These are phyloP conservation scores for Hansenula lynferdii DNA, from an alignment of 1,139 yeast genomes.

Conservation along the genomic window DNA sequence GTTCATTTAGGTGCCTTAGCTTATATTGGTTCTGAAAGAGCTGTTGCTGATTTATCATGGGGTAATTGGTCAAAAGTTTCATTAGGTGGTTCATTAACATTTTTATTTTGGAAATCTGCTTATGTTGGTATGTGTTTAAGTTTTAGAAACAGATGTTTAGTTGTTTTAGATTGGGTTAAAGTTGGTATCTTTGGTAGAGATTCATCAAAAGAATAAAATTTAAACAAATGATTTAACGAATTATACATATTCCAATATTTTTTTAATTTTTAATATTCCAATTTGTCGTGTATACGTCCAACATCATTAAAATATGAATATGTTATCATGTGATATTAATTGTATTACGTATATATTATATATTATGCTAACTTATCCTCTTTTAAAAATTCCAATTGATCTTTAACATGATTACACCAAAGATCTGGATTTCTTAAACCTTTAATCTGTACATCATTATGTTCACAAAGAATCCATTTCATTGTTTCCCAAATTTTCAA, in stretches of 20 bases:
- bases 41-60: slow-evolving; percentile 89
- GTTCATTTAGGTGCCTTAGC: slow-evolving; percentile 72
- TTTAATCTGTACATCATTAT: slow-evolving; percentile 20
- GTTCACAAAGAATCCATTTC: slow-evolving; percentile 21
- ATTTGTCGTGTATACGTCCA: too few species aligned
- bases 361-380: slow-evolving; percentile 4
- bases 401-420: slow-evolving; percentile 18
- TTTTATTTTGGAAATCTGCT: slow-evolving; percentile 92
- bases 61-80: slow-evolving; percentile 81
- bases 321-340: too few species aligned
- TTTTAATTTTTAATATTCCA: too few species aligned
- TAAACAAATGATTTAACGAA: too few species aligned
- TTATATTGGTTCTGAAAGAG: slow-evolving; percentile 85
- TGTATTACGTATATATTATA: too few species aligned
- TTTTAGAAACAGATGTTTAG: slow-evolving; percentile 80
- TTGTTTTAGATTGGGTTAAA: slow-evolving; percentile 84
- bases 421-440: slow-evolving; percentile 16
- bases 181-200: slow-evolving; percentile 89
- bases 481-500: slow-evolving; percentile 19
- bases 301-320: too few species aligned
- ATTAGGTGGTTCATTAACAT: slow-evolving; percentile 82
- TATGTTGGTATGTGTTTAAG: slow-evolving; percentile 91
- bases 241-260: too few species aligned
- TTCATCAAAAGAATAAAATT: slow-evolving; percentile 34
- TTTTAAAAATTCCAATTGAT: slow-evolving; percentile 14